phyloP scores from a whole-genome alignment of 306 rosid genomes.

The Abrus precatorius region DNA sequence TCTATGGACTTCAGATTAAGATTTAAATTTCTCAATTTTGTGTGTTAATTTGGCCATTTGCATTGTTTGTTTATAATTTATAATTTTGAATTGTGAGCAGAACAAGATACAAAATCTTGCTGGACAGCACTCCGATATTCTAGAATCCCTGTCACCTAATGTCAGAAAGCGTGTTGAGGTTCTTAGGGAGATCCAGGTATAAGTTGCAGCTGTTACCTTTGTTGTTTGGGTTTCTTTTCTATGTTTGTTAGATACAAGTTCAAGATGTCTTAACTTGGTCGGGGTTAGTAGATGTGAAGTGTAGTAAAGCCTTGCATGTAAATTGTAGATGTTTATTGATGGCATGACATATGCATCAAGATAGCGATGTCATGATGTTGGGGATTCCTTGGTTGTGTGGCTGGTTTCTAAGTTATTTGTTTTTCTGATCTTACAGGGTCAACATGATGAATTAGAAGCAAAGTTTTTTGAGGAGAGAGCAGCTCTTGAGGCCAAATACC shows the following conservation, averaged over 20 bases:
- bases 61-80: background rate
- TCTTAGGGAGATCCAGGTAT: slow-evolving; percentile 90
- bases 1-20: background rate
- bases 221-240: background rate
- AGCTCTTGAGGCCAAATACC: slow-evolving; percentile 92
- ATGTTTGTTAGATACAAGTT: background rate
- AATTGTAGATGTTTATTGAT: background rate
- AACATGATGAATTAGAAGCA: slow-evolving; percentile 83
- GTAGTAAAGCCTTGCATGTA: background rate
- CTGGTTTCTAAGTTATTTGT: background rate
- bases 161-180: slow-evolving; percentile 89
- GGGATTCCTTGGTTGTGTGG: background rate
- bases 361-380: no score
- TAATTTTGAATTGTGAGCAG: slow-evolving; percentile 46
- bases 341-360: background rate
- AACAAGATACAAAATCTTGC: slow-evolving; percentile 86
- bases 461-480: slow-evolving; percentile 94
- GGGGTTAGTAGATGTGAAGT: background rate
- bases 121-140: slow-evolving; percentile 80
- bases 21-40: background rate
- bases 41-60: background rate
- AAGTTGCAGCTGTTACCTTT: background rate
- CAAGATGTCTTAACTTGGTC: background rate
- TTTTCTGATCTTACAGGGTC: slow-evolving; percentile 57
- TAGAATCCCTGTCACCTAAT: slow-evolving; percentile 66